phyloP scores from a whole-genome alignment of 2,329 filamentous ascomycete species.

The Hypoxylon sp. region DNA sequence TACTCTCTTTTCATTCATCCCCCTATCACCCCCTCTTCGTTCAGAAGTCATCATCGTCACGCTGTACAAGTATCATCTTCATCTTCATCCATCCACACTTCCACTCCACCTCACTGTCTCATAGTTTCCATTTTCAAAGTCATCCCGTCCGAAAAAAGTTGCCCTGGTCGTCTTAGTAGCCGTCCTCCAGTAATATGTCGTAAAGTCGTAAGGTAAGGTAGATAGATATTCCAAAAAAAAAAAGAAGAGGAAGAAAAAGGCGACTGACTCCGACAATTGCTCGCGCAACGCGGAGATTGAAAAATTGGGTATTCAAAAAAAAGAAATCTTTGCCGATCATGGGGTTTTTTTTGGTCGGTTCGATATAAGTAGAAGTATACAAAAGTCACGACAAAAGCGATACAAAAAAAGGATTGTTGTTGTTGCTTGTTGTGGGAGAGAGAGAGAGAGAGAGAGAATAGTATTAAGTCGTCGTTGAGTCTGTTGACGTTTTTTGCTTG shows the following conservation, averaged over 20 bases:
- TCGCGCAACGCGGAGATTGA: slow-evolving; percentile 28
- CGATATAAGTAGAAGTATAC: slow-evolving; percentile 44
- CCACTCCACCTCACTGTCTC: not conserved
- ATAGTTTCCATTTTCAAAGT: slow-evolving; percentile 17
- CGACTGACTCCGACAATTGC: slow-evolving; percentile 17
- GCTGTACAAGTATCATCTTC: not conserved
- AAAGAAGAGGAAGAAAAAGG: too few species aligned
- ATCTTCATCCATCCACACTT: not conserved
- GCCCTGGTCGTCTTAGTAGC: slow-evolving; percentile 10
- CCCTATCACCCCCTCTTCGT: not conserved
- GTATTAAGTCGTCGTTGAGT: slow-evolving; percentile 1
- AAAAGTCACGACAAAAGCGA: slow-evolving; percentile 33
- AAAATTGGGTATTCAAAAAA: slow-evolving; percentile 30
- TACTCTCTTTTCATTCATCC: not conserved
- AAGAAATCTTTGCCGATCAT: too few species aligned
- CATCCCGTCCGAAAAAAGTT: slow-evolving; percentile 18
- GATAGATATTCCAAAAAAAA: slow-evolving; percentile 13
- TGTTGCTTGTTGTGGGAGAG: slow-evolving; percentile 2
- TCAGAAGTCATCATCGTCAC: not conserved
- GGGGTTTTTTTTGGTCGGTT: too few species aligned
- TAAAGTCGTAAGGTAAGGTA: slow-evolving; percentile 33
- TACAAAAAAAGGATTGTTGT: slow-evolving; percentile 7
- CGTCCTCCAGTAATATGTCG: slow-evolving; percentile 20
- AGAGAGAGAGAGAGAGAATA: not conserved
- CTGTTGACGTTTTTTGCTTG: slow-evolving; percentile 8